Evolutionary conservation across 345 rosid species (phyloP).

Genomic region (Erucastrum elatum): DNA sequence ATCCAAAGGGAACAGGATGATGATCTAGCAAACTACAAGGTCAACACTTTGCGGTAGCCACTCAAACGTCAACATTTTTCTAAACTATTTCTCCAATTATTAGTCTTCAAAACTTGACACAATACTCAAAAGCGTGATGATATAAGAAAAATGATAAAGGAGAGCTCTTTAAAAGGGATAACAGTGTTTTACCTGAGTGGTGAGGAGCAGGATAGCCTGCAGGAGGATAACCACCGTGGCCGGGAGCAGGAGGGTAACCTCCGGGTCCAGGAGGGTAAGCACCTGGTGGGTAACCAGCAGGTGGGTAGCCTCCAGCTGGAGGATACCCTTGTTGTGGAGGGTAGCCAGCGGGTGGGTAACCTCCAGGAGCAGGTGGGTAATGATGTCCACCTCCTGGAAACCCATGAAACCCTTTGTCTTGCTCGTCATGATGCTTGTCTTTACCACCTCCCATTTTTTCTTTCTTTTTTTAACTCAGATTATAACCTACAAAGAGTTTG

Average conservation of each 20-base stretch:
- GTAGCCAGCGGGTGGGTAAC: slow-evolving; percentile 36
- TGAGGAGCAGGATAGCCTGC: slow-evolving; percentile 52
- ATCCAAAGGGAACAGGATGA: neutral
- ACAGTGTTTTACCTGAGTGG: slow-evolving; percentile 52
- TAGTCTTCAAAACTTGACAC: neutral
- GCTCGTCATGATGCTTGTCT: slow-evolving; percentile 40
- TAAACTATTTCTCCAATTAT: neutral
- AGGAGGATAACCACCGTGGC: slow-evolving; percentile 24
- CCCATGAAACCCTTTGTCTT: slow-evolving; percentile 39
- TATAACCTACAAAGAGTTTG: neutral
- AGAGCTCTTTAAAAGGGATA: neutral
- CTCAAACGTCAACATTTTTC: neutral
- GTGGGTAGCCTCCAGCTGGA: slow-evolving; percentile 48
- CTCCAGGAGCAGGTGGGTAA: slow-evolving; percentile 32
- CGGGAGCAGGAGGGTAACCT: slow-evolving; percentile 41
- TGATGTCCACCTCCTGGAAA: slow-evolving; percentile 40
- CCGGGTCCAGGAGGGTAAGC: slow-evolving; percentile 42
- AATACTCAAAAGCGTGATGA: neutral
- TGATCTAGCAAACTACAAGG: neutral
- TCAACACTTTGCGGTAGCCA: neutral
- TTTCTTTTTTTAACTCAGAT: neutral
- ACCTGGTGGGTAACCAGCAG: slow-evolving; percentile 59
- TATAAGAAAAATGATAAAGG: neutral
- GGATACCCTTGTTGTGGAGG: slow-evolving; percentile 48
- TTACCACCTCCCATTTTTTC: slow-evolving; percentile 45